Base-by-base conservation (phyloP, 257 asterid species). In the Nicotiana sylvestris region DNA sequence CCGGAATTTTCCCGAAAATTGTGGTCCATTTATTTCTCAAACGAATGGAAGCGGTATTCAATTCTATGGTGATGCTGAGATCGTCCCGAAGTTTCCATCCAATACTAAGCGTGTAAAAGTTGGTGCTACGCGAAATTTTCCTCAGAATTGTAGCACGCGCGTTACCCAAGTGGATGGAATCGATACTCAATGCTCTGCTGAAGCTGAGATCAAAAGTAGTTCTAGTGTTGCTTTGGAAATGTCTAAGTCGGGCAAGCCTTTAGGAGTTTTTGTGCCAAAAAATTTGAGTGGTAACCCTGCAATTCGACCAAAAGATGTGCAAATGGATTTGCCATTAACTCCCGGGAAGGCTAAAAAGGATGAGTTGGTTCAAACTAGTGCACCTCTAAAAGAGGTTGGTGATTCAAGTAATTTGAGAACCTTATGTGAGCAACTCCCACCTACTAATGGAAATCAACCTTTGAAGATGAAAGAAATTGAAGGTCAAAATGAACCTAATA, bases 161-260 rank as follows among this genome's bases (percentile, higher is more conserved):
- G 21, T 17, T 56, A 18, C 62, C 17, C 62, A 17, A 56, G 4
- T 5, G 9, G 17, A 17, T 56, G 62, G 9, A 56, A 56, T 4
- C 2, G 62, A 18, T 56, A 56, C 21, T 56, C 62, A 17, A 56
- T 17, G 62, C 21, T 56, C 62, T 5, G 62, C 81, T 1, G 16
- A 10, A 21, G 25, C 5, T 16, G 68, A 80, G 65, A 68, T 55
- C 66, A 37, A 78, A 6, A 17, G 70, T 62, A 0, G 21, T 80
- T 27, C 82, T 29, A 17, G 56, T 39, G 69, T 18, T 9, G 80
- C 21, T 33, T 35, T 49, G n/a, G 5, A 9, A 66, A 82, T 1
- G 78, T 51, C 1, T 56, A 82, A 46, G 56, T 53, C 82, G 32
- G 88, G 82, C 33, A 82, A 74, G 30, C 87, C 87, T n/a, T 37